Percentiles rank a stretch among this genome's conserved stretches.
These are phyloP conservation scores for Jamesozyma spencerorum DNA, from an alignment of 805 yeast species.

Conservation along the genomic window DNA sequence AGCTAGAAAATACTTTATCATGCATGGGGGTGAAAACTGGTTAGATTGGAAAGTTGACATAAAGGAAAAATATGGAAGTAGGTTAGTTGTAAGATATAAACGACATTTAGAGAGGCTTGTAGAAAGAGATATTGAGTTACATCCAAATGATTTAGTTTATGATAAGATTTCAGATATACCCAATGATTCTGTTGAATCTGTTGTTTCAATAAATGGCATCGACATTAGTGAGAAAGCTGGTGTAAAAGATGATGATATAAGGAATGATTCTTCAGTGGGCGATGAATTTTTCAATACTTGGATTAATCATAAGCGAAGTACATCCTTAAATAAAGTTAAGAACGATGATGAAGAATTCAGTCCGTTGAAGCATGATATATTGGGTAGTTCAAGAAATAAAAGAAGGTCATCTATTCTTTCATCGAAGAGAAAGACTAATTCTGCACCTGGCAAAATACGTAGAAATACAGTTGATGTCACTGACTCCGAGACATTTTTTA, in stretches of 20 bases:
- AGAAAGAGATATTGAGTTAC: neutral
- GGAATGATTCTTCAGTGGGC: neutral
- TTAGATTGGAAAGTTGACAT: neutral
- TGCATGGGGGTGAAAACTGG: neutral
- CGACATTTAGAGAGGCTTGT: conserved; percentile 1
- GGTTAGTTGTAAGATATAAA: neutral
- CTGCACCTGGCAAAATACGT: no score
- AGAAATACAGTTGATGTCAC: no score
- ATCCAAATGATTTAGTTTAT: neutral
- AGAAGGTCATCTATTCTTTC: neutral
- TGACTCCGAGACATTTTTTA: no score
- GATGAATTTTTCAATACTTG: conserved; percentile 2
- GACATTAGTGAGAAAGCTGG: no score
- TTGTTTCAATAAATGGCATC: neutral
- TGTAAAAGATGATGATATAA: neutral
- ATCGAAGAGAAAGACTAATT: neutral
- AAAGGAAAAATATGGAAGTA: neutral
- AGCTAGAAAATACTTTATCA: neutral
- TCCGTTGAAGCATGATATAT: neutral
- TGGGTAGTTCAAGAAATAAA: neutral
- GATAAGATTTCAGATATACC: neutral
- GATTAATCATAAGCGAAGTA: neutral
- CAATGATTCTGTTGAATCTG: neutral
- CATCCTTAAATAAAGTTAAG: neutral
- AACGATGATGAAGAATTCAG: neutral